phyloP scores from a whole-genome alignment of 768 basidiomycete genomes.

The Fomitopsis pulvina region DNA sequence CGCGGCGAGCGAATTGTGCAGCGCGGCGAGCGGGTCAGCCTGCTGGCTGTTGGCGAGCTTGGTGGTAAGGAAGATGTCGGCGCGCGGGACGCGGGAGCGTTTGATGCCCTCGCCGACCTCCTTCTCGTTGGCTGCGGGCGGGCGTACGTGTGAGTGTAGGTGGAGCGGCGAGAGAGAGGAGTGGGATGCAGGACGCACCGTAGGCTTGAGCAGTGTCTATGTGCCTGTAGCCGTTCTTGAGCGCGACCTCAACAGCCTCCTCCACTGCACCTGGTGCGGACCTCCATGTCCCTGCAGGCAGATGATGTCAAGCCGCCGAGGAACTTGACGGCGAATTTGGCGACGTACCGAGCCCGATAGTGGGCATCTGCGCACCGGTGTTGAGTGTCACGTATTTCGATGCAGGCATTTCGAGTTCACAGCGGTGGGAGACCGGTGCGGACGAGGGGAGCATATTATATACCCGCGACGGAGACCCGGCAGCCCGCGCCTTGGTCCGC shows the following conservation, averaged over 20 bases:
- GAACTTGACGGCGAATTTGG: background rate
- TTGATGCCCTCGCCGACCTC: constrained; percentile 82
- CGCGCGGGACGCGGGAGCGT: constrained; percentile 63
- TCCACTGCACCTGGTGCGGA: constrained; percentile 64
- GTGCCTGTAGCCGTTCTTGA: constrained; percentile 68
- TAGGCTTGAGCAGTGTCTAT: constrained; percentile 69
- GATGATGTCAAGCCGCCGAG: background rate
- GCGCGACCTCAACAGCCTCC: constrained; percentile 66
- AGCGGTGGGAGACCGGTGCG: no score
- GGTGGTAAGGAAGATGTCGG: constrained; percentile 75
- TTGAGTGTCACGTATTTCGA: constrained; percentile 47
- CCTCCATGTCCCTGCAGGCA: constrained; percentile 68
- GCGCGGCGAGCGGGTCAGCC: constrained; percentile 47
- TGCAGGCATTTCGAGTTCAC: constrained; percentile 53
- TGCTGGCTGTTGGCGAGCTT: constrained; percentile 66
- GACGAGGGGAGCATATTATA: no score
- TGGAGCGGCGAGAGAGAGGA: background rate
- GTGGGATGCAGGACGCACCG: constrained; percentile 21
- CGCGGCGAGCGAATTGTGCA: constrained; percentile 59
- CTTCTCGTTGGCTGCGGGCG: constrained; percentile 48
- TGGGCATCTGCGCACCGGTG: constrained; percentile 74
- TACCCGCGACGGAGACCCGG: no score
- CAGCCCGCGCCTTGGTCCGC: no score
- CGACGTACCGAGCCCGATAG: constrained; percentile 53
- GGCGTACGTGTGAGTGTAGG: background rate